Base-by-base conservation (phyloP, 768 basidiomycete genomes). In the Termitomyces sp. region DNA sequence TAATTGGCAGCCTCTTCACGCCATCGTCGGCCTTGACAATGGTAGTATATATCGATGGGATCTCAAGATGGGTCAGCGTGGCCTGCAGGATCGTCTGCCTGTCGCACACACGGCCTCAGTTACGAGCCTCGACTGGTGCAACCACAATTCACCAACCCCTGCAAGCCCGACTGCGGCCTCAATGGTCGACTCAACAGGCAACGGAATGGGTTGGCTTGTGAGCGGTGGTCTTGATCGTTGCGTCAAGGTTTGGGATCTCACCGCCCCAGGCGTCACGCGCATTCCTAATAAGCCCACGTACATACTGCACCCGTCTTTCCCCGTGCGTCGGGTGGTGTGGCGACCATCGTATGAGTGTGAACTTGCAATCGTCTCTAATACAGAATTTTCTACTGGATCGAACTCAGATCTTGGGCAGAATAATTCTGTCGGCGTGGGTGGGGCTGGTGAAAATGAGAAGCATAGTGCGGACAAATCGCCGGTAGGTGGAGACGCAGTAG, bases 211-310 rank as follows among this genome's bases (percentile, higher is more conserved):
- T 2, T 94, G 90, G 89, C 76, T 94, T 20, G 85, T 83, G 5
- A 91, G 88, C 50, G 89, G 85, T 12, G 88, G 90, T 0, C 71
- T 93, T 29, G 91, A 94, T 69, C 82, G 84, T 33, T 84, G 79
- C 27, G 89, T 92, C 47, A 91, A 92, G 74, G 89, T 91, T 0
- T 93, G 91, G 91, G 84, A 90, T 62, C 75, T 91, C 11, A 77
- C 80, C 0, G 66, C 73, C 0, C 74, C 81, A 13, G 64, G 65
- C 11, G 63, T 69, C 6, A 61, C 74, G 0, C 86, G 82, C 59
- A 82, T 89, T 40, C 76, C 81, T 0, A 81, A 78, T 52, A 82
- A 81, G 53, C 85, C 89, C 5, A 77, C 75, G 0, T 91, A 92
- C 63, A 83, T 81, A 0, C 74, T 94, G 0, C 86, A 89, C 56